Evolutionary conservation across 805 yeast genomes (phyloP), one percentile per base, ranked within the genome.

Genomic region (Yarrowia yakushimensis): DNA sequence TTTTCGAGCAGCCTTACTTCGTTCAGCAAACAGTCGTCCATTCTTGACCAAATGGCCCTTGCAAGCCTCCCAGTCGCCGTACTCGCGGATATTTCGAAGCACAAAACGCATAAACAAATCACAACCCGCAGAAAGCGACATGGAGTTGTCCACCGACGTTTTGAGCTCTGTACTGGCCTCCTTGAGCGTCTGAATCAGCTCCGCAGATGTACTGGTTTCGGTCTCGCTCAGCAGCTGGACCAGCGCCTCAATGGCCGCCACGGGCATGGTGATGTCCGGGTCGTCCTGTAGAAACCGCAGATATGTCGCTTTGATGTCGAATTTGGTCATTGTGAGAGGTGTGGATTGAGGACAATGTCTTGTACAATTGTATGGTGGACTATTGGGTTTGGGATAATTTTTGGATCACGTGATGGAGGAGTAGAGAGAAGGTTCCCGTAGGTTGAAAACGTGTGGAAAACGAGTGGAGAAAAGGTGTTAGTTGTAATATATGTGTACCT

Each of bases 251-350:
- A 94, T 94, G 34, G 99, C 99, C 43, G 99, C 99, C 33, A 94
- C 90, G 1, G 99, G 99, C 97, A 92, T 94, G 6, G 99, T 92
- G 85, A 94, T 89, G 63, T 94, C 98, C n/a, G 89, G 81, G 75
- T 94, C 97, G 57, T 91, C 97, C 67, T 82, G 84, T 66, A 94
- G 79, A 73, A 90, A 91, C 71, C 82, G 82, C 63, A 90, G 79
- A 72, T 94, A 94, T 0, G 93, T 84, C 68, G 83, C 79, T 48
- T 86, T 90, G 68, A 94, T 90, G 73, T 92, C 96, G 72, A 94
- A 91, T 18, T 34, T 36, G 23, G 43, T 17, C 59, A 52, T 52
- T 15, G 7, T 43, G 33, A 9, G n/a, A n/a, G n/a, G n/a, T n/a
- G n/a, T n/a, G n/a, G n/a, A n/a, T n/a, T n/a, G n/a, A n/a, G n/a